phyloP scores from a whole-genome alignment of 352 stramenopile species.

The Globisporangium nodosum region DNA sequence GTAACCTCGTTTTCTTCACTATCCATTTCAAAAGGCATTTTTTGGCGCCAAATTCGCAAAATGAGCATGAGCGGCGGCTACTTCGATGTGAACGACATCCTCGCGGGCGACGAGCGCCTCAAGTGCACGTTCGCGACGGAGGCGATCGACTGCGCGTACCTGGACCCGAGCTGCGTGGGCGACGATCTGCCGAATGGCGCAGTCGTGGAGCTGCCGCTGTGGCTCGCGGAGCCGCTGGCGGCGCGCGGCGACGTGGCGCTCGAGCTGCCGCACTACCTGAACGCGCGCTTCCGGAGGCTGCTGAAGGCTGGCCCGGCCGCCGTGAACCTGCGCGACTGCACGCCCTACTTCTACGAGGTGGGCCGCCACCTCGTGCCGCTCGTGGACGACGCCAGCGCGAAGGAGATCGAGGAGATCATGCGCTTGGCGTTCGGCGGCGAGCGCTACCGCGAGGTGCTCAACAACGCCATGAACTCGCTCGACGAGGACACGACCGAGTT shows the following conservation, averaged over 20 bases:
- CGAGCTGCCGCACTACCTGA: slow-evolving; percentile 57
- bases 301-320: slow-evolving; percentile 70
- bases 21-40: background rate
- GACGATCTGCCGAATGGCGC: slow-evolving; percentile 40
- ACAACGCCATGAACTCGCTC: slow-evolving; percentile 81
- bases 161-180: slow-evolving; percentile 60
- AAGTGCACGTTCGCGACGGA: slow-evolving; percentile 72
- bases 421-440: slow-evolving; percentile 69
- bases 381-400: slow-evolving; percentile 34
- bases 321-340: slow-evolving; percentile 77
- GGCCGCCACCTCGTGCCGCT: slow-evolving; percentile 51
- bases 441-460: slow-evolving; percentile 69
- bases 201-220: slow-evolving; percentile 71
- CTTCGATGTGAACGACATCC: slow-evolving; percentile 70
- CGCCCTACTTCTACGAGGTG: slow-evolving; percentile 65
- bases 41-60: background rate
- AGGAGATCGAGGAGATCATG: slow-evolving; percentile 76
- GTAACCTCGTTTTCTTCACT: background rate
- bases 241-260: slow-evolving; percentile 46
- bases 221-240: slow-evolving; percentile 58
- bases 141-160: slow-evolving; percentile 60
- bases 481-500: slow-evolving; percentile 55
- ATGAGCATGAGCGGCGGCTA: slow-evolving; percentile 30
- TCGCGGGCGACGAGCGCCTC: slow-evolving; percentile 75
- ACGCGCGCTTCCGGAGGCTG: slow-evolving; percentile 71